Conservation (phyloP, 1,139 yeast species). For the Torulaspora globosa region DNA sequence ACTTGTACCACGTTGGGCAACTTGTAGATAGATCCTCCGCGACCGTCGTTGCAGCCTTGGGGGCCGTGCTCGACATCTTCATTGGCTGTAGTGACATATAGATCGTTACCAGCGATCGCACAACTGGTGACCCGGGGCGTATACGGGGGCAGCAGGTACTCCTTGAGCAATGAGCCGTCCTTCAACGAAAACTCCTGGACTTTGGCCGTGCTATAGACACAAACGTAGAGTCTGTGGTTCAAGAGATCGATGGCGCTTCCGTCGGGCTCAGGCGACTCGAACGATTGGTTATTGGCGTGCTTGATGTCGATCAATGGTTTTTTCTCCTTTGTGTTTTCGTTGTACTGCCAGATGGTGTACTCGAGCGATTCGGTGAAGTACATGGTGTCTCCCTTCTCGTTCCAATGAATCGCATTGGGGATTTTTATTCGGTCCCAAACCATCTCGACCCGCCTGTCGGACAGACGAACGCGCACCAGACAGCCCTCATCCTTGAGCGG, state of each 20-base stretch:
- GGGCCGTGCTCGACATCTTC: slow-evolving; percentile 6
- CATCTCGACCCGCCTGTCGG: slow-evolving; percentile 28
- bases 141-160: slow-evolving; percentile 60
- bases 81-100: slow-evolving; percentile 69
- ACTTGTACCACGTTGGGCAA: slow-evolving; percentile 7
- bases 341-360: slow-evolving; percentile 56
- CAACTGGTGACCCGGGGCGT: slow-evolving; percentile 60
- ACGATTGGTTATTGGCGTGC: slow-evolving; percentile 34
- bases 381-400: slow-evolving; percentile 44
- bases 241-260: slow-evolving; percentile 61
- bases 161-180: slow-evolving; percentile 50
- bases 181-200: slow-evolving; percentile 50
- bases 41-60: slow-evolving; percentile 4
- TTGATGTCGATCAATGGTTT: slow-evolving; percentile 43
- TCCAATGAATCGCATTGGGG: slow-evolving; percentile 78
- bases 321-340: slow-evolving; percentile 45
- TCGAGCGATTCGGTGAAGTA: slow-evolving; percentile 72
- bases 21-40: slow-evolving; percentile 11
- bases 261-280: slow-evolving; percentile 64
- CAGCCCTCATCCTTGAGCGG: slow-evolving; percentile 37
- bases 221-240: slow-evolving; percentile 61
- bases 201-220: slow-evolving; percentile 59
- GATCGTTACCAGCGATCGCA: slow-evolving; percentile 67
- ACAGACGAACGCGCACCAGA: slow-evolving; percentile 35
- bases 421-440: slow-evolving; percentile 44